Base-by-base conservation (phyloP, 495 filamentous ascomycete species). In the Oleoguttula mirabilis region DNA sequence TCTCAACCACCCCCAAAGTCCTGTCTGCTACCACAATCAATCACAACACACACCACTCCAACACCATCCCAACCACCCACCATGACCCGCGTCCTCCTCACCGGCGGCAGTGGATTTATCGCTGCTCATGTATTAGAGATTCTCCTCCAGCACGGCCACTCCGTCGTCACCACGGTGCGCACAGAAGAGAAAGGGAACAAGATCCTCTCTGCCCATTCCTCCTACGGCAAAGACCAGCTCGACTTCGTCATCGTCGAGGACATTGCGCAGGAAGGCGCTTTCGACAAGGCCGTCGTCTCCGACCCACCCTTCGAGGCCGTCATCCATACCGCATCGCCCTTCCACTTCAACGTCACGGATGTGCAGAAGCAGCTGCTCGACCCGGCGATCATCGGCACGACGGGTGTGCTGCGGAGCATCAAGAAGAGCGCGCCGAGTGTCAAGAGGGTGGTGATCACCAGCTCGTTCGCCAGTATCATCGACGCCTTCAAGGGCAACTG, bases 301-400 rank as follows among this genome's bases (percentile, higher is more conserved):
- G 62, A 73, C 36, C 81, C 82, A 1, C 81, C 77, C 2, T 78
- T 94, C 46, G 87, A 88, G 45, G 79, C 76, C 47, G 84, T 96
- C 19, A 66, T 94, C 35, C 88, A 96, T 61, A 93, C 85, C 0
- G 87, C 88, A 2, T 81, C 25, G 10, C 86, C 88, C 3, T 93
- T 92, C 65, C 82, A 88, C 57, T 82, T 73, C 46, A 62, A 61
- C 42, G 63, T 68, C 48, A 69, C 66, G 16, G 82, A 94, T 56
- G 71, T 80, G 6, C 67, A 85, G 48, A 90, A 76, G 47, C 82
- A 94, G 32, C 72, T 95, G 31, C 59, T 94, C 32, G 82, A 90
- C 48, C 85, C 86, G 0, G 86, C 86, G 0, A 70, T 93, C 47
- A 80, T 79, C 55, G 88, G 88, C 31, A 96, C 88, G 4, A 84